These are phyloP conservation scores for Halenospora varia DNA, from an alignment of 495 filamentous ascomycete species.

Conservation along the genomic window DNA sequence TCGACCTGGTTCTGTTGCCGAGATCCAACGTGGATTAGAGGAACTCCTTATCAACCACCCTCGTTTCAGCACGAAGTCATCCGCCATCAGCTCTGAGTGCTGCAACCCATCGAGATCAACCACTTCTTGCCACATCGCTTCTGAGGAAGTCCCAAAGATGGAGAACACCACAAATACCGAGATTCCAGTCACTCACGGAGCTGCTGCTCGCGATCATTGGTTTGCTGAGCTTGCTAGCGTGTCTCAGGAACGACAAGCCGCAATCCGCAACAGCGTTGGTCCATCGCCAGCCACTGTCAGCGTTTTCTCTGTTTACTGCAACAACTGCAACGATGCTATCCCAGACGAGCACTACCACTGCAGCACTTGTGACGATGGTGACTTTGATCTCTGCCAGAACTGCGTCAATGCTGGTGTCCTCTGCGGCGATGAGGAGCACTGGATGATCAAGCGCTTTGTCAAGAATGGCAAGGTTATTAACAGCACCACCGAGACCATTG, in stretches of 20 bases:
- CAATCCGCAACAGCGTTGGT: neutral
- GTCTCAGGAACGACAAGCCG: conserved; percentile 18
- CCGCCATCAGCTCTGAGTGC: conserved; percentile 5
- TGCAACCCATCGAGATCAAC: neutral
- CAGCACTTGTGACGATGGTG: conserved; percentile 84
- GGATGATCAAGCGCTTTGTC: conserved; percentile 88
- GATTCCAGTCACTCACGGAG: conserved; percentile 27
- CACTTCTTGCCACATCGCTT: conserved; percentile 7
- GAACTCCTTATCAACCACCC: conserved; percentile 25
- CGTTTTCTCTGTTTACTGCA: conserved; percentile 79
- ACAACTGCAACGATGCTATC: conserved; percentile 76
- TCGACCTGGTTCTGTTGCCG: conserved; percentile 13
- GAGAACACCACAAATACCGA: conserved; percentile 17
- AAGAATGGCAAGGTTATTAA: conserved; percentile 72
- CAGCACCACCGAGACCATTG: conserved; percentile 77
- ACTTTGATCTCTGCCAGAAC: conserved; percentile 85
- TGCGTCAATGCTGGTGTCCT: conserved; percentile 73
- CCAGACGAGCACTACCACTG: conserved; percentile 89
- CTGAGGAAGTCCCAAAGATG: conserved; percentile 8
- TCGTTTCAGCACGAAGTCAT: neutral
- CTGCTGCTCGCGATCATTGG: conserved; percentile 31
- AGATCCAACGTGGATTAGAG: conserved; percentile 28
- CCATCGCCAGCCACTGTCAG: neutral
- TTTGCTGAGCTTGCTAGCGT: conserved; percentile 33
- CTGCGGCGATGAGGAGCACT: conserved; percentile 76